A percentile compares a stretch with the other conserved stretches of the same genome.
Evolutionary conservation across 2,329 filamentous ascomycete species (phyloP).

Genomic region (Pseudocercospora pini-densiflorae): DNA sequence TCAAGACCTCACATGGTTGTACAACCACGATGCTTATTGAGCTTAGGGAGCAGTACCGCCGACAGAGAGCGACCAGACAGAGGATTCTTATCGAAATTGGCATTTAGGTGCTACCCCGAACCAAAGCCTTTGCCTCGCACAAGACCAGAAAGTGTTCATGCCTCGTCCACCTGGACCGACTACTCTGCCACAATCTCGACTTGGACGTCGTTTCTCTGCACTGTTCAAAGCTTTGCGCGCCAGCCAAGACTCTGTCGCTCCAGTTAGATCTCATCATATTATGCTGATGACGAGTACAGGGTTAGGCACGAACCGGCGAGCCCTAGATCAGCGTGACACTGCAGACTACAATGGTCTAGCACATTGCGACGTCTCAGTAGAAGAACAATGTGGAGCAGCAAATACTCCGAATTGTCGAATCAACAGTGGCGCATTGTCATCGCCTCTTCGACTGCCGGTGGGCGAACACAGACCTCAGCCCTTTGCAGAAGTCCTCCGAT

Average conservation of each 20-base stretch:
- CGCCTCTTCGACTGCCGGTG: neutral
- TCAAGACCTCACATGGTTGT: neutral
- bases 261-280: slow-evolving; percentile 3
- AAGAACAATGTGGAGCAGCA: neutral
- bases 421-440: neutral
- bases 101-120: neutral
- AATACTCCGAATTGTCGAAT: neutral
- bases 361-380: slow-evolving; percentile 1
- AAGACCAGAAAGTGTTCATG: neutral
- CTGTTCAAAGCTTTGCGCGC: neutral
- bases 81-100: neutral
- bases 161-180: slow-evolving; percentile 12
- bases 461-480: neutral
- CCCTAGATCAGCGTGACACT: neutral
- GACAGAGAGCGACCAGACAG: neutral
- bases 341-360: slow-evolving; percentile 1
- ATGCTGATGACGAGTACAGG: slow-evolving; percentile 16
- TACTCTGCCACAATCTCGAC: too few relatives aligned
- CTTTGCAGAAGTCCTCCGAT: neutral
- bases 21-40: neutral
- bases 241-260: slow-evolving; percentile 12
- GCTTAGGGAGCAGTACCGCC: neutral
- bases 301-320: neutral
- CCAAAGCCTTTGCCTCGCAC: slow-evolving; percentile 1
- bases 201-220: neutral